Conservation (phyloP, 208 protist species). For the Leishmania turanica region DNA sequence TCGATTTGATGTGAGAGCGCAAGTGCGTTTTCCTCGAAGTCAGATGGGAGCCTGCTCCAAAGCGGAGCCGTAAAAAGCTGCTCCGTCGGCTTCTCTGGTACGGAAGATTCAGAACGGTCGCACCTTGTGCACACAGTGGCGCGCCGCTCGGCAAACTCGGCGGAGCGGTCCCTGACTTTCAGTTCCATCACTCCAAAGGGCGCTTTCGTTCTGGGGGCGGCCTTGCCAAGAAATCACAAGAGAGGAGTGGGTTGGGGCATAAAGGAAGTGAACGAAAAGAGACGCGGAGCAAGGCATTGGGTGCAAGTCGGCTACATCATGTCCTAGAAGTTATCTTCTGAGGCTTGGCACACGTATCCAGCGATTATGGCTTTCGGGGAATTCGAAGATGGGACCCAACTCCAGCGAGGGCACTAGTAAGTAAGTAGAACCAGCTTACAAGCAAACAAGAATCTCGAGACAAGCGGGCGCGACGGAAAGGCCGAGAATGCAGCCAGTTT, state of each 20-base stretch:
- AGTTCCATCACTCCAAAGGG: neutral
- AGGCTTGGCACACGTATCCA: neutral
- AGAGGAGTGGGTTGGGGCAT: neutral
- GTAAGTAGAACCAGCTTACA: neutral
- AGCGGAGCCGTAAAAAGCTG: constrained; percentile 15
- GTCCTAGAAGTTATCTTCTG: neutral
- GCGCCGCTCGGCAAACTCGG: constrained; percentile 33
- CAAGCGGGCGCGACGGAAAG: neutral
- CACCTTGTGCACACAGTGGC: constrained; percentile 5
- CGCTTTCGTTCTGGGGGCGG: neutral
- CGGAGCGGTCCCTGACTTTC: constrained; percentile 35
- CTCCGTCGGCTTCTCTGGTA: neutral
- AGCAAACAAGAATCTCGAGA: neutral
- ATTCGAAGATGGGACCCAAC: neutral
- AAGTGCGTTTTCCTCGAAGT: constrained; percentile 23
- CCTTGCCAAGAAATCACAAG: neutral
- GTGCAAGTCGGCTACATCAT: neutral
- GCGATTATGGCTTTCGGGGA: neutral
- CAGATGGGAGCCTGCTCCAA: constrained; percentile 25
- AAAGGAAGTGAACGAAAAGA: neutral
- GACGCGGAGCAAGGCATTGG: neutral
- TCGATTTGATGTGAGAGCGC: constrained; percentile 32
- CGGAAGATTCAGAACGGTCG: neutral
- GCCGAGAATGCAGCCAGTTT: neutral
- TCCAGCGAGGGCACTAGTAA: neutral